phyloP scores from a whole-genome alignment of 441 rosid genomes.

The Populus hybrid region DNA sequence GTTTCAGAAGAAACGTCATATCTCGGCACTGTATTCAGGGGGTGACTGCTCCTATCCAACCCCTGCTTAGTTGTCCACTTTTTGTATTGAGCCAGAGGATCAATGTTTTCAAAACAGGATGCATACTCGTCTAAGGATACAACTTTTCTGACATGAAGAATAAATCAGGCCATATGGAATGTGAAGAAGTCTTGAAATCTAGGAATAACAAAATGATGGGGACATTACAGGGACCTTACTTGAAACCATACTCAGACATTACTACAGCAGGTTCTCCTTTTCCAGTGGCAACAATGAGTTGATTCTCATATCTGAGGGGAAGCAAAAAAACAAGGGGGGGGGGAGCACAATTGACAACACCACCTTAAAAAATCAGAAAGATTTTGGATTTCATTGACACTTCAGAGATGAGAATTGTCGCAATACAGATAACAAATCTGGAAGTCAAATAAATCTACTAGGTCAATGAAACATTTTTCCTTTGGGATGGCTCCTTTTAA shows the following conservation, averaged over 20 bases:
- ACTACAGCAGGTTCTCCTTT: slow-evolving; percentile 63
- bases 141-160: slow-evolving; percentile 40
- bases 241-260: slow-evolving; percentile 63
- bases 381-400: neutral
- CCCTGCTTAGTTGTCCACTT: slow-evolving; percentile 35
- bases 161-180: neutral
- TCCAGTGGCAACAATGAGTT: slow-evolving; percentile 53
- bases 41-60: slow-evolving; percentile 2
- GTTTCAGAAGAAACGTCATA: slow-evolving; percentile 28
- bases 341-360: neutral
- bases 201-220: neutral
- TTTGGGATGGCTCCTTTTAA: neutral
- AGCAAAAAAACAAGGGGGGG: no score
- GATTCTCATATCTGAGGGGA: slow-evolving; percentile 42
- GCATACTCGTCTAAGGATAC: slow-evolving; percentile 50
- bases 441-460: neutral
- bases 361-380: neutral
- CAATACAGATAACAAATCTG: neutral
- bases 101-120: slow-evolving; percentile 44
- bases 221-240: slow-evolving; percentile 29
- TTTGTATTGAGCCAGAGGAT: slow-evolving; percentile 55
- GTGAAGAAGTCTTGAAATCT: neutral
- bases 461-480: neutral
- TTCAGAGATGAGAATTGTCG: neutral
- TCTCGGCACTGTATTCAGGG: slow-evolving; percentile 11